Conservation (phyloP, 257 asterid species). For the Ilex aquifolium region DNA sequence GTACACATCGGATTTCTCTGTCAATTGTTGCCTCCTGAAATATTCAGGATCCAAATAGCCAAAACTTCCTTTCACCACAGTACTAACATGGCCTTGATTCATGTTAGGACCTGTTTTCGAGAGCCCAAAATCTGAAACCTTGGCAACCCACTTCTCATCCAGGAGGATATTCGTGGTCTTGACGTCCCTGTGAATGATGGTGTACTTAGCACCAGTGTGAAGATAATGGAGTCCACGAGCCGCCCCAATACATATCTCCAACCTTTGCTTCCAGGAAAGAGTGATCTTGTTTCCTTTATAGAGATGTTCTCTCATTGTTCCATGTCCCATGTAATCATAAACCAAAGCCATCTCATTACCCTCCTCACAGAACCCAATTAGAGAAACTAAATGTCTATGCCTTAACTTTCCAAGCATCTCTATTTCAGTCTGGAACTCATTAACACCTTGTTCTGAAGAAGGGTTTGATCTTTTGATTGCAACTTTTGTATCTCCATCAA, state of each 20-base stretch:
- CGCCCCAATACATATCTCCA: constrained; percentile 72
- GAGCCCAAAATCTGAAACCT: constrained; percentile 60
- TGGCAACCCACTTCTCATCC: no score
- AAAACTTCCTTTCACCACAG: constrained; percentile 30
- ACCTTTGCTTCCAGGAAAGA: constrained; percentile 52
- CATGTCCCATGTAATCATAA: constrained; percentile 78
- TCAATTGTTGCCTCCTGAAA: no score
- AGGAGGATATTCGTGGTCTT: no score
- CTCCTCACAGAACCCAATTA: constrained; percentile 80
- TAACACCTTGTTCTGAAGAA: constrained; percentile 59
- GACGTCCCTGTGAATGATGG: no score
- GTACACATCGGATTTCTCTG: constrained; percentile 24
- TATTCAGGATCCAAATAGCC: no score
- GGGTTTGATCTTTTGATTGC: constrained; percentile 69
- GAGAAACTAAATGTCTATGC: constrained; percentile 67
- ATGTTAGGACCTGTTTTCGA: constrained; percentile 50
- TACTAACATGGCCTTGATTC: constrained; percentile 61
- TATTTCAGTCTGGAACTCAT: constrained; percentile 70
- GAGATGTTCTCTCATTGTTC: constrained; percentile 73
- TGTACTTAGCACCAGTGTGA: no score
- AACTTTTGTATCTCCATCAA: constrained; percentile 42
- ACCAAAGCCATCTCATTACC: constrained; percentile 69
- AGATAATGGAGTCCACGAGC: constrained; percentile 32
- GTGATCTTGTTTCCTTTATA: constrained; percentile 23
- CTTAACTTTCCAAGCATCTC: constrained; percentile 71